Conservation (phyloP, 495 filamentous ascomycete genomes). For the Ascodesmis nigricans region DNA sequence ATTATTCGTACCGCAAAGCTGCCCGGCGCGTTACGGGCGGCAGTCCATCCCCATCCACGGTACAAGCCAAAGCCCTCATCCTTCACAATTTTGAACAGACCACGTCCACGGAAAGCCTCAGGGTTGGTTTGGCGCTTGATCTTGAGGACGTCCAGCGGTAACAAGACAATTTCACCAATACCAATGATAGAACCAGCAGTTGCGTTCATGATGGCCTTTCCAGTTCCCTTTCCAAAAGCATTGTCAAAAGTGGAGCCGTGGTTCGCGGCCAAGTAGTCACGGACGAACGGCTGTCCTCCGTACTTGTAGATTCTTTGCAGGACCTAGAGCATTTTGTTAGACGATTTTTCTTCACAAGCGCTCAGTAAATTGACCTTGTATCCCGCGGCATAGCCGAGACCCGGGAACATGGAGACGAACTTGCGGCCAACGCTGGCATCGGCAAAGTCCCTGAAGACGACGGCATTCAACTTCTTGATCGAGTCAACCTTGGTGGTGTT, state of each 20-base stretch:
- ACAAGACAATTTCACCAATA: slow-evolving; percentile 85
- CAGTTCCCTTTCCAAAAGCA: slow-evolving; percentile 83
- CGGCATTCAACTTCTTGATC: slow-evolving; percentile 45
- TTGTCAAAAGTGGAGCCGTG: slow-evolving; percentile 63
- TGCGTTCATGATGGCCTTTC: slow-evolving; percentile 95
- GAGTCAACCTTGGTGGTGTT: slow-evolving; percentile 40
- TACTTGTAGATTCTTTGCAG: slow-evolving; percentile 98
- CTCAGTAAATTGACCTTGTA: slow-evolving; percentile 51
- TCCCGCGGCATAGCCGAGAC: slow-evolving; percentile 86
- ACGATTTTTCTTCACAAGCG: background rate
- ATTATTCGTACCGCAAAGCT: slow-evolving; percentile 68
- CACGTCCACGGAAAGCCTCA: slow-evolving; percentile 86
- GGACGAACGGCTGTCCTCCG: slow-evolving; percentile 85
- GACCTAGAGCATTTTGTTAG: slow-evolving; percentile 29
- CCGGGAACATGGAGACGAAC: slow-evolving; percentile 90
- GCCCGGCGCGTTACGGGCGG: slow-evolving; percentile 86
- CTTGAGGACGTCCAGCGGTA: slow-evolving; percentile 92
- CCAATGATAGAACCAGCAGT: slow-evolving; percentile 88
- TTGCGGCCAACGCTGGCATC: slow-evolving; percentile 43
- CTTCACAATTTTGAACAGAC: slow-evolving; percentile 64
- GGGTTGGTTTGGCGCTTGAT: slow-evolving; percentile 99
- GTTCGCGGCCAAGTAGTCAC: slow-evolving; percentile 70
- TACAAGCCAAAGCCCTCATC: slow-evolving; percentile 96
- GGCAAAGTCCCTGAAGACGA: slow-evolving; percentile 87
- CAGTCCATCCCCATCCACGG: slow-evolving; percentile 92